Evolutionary conservation across 1,284 basidiomycete genomes (phyloP), one percentile per base, ranked within the genome.

Genomic region (Tylopilus sp.): DNA sequence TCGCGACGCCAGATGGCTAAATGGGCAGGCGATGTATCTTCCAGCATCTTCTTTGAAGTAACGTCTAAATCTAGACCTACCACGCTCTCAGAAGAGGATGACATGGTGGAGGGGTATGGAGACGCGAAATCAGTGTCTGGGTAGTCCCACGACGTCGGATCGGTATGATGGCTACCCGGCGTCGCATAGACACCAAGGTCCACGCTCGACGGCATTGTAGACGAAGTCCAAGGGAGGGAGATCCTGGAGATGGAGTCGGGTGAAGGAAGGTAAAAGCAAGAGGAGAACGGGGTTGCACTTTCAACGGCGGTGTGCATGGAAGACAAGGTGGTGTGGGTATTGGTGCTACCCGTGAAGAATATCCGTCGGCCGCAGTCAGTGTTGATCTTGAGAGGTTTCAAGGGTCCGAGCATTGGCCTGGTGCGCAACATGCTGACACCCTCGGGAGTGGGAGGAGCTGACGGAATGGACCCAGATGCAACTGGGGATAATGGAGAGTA

Each of bases 291-390:
- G 11, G 75, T 72, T 49, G 75, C 71, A 48, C 77, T 77, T 60
- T 87, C 84, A 44, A 85, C 78, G 21, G 84, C 84, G 8, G 84
- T 87, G 54, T 83, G 82, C 83, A 87, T 85, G 31, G 82, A 79
- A 26, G 81, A 81, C 24, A 73, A 68, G 2, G 76, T 72, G 21
- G 81, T 82, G 51, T 70, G 72, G 50, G 80, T 77, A 35, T 71
- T 69, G 56, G 71, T 67, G 59, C 72, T 75, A 40, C 72, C 71
- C 46, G 78, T 73, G 65, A 81, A 81, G 61, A 80, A 81, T 55
- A 72, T 71, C 26, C 77, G 72, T 36, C 71, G 72, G 30, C 75
- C 69, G 55, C 77, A 73, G 49, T 76, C 73, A 37, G 82, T 85
- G 62, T 85, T 76, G 67, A 87, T 76, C 48, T 76, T 78, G 53